These are phyloP conservation scores for Emmonsia crescens DNA, from an alignment of 2,329 filamentous ascomycete genomes.

Conservation along the genomic window DNA sequence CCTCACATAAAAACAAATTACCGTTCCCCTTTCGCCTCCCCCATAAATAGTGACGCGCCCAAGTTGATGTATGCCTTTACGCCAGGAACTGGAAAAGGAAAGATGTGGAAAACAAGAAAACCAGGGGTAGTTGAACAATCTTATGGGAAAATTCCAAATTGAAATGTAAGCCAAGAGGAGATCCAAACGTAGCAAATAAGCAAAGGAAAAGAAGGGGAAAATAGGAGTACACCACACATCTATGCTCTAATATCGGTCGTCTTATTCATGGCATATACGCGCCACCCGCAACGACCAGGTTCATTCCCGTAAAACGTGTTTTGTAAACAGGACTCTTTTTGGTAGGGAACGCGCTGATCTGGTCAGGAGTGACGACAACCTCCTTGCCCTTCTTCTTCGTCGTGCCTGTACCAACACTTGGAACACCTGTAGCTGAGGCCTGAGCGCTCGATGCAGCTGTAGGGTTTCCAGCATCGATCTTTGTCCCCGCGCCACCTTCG, in stretches of 20 bases:
- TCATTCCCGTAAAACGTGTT: constrained; percentile 90
- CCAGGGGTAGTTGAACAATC: not conserved
- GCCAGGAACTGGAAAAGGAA: not conserved
- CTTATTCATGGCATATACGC: constrained; percentile 45
- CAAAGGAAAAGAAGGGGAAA: not conserved
- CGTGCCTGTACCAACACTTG: constrained; percentile 22
- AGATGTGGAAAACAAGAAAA: not conserved
- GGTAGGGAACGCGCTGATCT: constrained; percentile 87
- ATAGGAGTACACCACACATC: too few species aligned
- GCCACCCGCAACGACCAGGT: constrained; percentile 77
- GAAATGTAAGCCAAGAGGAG: not conserved
- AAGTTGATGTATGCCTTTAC: not conserved
- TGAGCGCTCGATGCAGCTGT: constrained; percentile 31
- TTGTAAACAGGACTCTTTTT: constrained; percentile 95
- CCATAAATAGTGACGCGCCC: not conserved
- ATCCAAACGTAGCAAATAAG: not conserved
- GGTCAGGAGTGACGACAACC: constrained; percentile 79
- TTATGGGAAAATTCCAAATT: not conserved
- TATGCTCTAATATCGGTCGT: not conserved
- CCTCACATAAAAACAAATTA: not conserved
- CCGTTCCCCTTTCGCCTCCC: not conserved
- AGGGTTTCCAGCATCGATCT: constrained; percentile 44
- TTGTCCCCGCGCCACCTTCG: constrained; percentile 39
- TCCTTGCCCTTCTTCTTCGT: constrained; percentile 72
- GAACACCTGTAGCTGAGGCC: constrained; percentile 36